phyloP scores from a whole-genome alignment of 2,329 filamentous ascomycete species.

The Aspergillus floridensis region DNA sequence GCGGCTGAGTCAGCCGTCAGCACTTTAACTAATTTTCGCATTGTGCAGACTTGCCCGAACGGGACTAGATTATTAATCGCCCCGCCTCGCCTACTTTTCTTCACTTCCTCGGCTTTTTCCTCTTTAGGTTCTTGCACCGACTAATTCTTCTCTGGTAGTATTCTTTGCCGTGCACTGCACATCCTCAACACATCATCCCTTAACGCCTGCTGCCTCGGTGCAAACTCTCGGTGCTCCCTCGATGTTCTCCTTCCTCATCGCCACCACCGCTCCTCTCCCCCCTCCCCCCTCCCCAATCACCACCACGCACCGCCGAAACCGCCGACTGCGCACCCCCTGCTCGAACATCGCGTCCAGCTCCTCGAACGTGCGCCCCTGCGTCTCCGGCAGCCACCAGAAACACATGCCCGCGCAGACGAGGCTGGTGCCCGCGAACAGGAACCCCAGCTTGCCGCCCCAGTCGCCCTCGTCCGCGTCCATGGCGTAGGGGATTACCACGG shows the following conservation, averaged over 20 bases:
- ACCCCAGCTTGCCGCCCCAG: conserved; percentile 31
- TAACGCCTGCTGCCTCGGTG: neutral
- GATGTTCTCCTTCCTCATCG: too few relatives aligned
- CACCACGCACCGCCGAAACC: conserved; percentile 18
- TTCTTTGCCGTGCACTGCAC: neutral
- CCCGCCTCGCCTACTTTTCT: neutral
- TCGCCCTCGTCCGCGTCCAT: conserved; percentile 33
- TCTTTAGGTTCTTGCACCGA: neutral
- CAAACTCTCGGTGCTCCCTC: neutral
- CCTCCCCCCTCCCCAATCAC: neutral
- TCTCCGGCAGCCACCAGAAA: conserved; percentile 34
- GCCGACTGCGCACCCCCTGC: conserved; percentile 20
- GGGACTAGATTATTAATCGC: neutral
- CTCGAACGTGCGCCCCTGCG: conserved; percentile 28
- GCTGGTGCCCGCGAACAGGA: conserved; percentile 29
- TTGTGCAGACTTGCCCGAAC: neutral
- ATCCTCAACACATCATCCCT: neutral
- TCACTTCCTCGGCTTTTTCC: neutral
- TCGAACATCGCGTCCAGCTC: conserved; percentile 34
- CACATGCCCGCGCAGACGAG: conserved; percentile 27
- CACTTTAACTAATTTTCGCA: neutral
- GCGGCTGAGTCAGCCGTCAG: neutral
- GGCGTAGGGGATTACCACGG: conserved; percentile 35
- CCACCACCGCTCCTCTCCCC: neutral
- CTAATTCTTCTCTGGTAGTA: neutral